phyloP scores from a whole-genome alignment of 179 eudicot genomes.

The Pouteria campechiana region DNA sequence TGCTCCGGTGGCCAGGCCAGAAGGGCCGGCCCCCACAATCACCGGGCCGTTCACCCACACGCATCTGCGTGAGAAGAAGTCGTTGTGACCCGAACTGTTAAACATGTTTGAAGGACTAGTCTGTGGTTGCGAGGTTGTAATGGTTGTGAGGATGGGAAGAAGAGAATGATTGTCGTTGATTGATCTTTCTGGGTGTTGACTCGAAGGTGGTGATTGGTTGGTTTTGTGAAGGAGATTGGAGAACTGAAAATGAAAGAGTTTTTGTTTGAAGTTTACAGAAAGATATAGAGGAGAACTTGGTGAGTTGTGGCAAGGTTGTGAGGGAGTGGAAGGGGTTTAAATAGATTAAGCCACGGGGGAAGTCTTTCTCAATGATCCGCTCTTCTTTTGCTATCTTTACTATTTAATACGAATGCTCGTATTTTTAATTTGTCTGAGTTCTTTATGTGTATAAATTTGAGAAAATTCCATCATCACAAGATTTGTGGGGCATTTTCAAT shows the following conservation, averaged over 20 bases:
- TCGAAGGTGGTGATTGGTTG: no score
- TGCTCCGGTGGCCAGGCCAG: slow-evolving; percentile 84
- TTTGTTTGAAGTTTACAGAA: slow-evolving; percentile 13
- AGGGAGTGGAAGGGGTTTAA: slow-evolving; percentile 16
- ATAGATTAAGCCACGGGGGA: slow-evolving; percentile 20
- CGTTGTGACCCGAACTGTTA: slow-evolving; percentile 9
- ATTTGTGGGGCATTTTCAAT: neutral
- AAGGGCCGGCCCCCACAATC: slow-evolving; percentile 91
- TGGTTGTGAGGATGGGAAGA: neutral
- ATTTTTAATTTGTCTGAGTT: neutral
- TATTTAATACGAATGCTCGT: neutral
- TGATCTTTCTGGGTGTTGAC: no score
- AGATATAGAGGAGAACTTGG: no score
- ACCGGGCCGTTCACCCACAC: slow-evolving; percentile 91
- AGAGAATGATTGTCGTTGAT: neutral
- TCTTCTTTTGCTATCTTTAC: slow-evolving; percentile 8
- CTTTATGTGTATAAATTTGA: neutral
- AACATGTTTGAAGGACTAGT: slow-evolving; percentile 16
- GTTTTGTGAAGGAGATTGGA: slow-evolving; percentile 2
- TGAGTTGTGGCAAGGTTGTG: no score
- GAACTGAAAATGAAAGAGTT: slow-evolving; percentile 4
- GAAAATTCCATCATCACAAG: neutral
- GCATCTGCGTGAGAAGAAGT: slow-evolving; percentile 29
- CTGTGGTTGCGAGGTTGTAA: neutral
- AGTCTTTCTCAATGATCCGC: slow-evolving; percentile 15